These are phyloP conservation scores for Aureobasidium lini DNA, from an alignment of 2,329 filamentous ascomycete genomes.

Conservation along the genomic window DNA sequence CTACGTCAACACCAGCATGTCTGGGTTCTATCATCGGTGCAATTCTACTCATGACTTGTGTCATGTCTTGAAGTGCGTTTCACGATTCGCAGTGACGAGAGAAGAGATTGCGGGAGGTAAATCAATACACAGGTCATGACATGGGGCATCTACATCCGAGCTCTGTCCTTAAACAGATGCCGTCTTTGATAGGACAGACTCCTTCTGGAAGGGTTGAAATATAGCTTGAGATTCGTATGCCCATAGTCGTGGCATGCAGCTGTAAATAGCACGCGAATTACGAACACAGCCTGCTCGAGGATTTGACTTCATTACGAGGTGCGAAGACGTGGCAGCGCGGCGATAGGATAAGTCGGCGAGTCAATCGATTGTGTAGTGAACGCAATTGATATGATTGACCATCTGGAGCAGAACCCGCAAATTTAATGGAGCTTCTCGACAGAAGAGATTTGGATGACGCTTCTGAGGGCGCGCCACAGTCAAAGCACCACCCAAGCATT, in stretches of 20 bases:
- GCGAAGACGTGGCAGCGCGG: neutral
- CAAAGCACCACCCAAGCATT: slow-evolving; percentile 3
- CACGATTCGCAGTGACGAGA: neutral
- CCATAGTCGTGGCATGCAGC: neutral
- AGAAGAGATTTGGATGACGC: neutral
- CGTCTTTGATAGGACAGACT: neutral
- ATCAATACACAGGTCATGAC: neutral
- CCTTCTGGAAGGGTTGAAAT: slow-evolving; percentile 6
- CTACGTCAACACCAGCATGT: neutral
- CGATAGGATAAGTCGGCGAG: neutral
- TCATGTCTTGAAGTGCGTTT: slow-evolving; percentile 1
- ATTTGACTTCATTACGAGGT: neutral
- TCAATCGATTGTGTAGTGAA: neutral
- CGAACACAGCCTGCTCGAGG: neutral
- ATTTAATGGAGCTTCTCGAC: neutral
- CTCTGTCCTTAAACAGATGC: neutral
- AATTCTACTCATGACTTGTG: neutral
- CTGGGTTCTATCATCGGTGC: neutral
- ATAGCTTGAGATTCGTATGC: neutral
- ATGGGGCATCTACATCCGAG: neutral
- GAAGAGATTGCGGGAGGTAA: neutral
- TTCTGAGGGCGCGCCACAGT: neutral
- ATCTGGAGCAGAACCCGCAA: neutral
- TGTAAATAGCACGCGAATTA: neutral
- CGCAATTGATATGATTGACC: neutral